Conservation (phyloP, 2,329 filamentous ascomycete species). For the Claviceps digitariae region DNA sequence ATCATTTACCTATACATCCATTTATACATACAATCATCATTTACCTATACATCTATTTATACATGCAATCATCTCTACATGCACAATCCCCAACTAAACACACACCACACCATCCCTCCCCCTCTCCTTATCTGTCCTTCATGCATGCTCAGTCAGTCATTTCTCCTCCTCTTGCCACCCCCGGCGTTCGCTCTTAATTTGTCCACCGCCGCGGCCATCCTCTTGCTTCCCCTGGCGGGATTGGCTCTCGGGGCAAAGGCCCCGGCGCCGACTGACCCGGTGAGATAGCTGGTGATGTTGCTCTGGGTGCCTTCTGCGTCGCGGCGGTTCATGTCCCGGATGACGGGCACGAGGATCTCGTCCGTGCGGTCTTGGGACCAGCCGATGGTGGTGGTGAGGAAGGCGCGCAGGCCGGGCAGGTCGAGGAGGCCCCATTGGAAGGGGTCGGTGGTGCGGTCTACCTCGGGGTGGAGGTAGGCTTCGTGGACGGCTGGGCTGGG, state of each 20-base stretch:
- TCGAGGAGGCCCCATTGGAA: conserved; percentile 98
- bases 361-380: conserved; percentile 89
- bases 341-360: conserved; percentile 89
- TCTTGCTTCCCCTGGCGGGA: conserved; percentile 49
- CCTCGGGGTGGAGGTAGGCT: conserved; percentile 77
- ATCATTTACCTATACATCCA: too few species aligned
- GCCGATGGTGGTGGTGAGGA: conserved; percentile 83
- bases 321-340: conserved; percentile 84
- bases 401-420: conserved; percentile 67
- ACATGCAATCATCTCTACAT: too few species aligned
- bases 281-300: conserved; percentile 91
- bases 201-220: conserved; percentile 63
- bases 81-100: too few species aligned
- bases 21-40: too few species aligned
- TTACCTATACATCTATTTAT: too few species aligned
- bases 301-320: conserved; percentile 84
- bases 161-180: background rate
- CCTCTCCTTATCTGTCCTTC: too few species aligned
- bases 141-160: too few species aligned
- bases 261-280: conserved; percentile 57
- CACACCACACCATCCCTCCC: too few species aligned
- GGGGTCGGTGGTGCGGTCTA: conserved; percentile 60
- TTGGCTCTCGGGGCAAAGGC: conserved; percentile 47
- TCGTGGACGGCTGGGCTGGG: conserved; percentile 65
- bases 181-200: conserved; percentile 36